A percentile compares a stretch with the other conserved stretches of the same genome.
phyloP scores from a whole-genome alignment of 305 asterid genomes.

The Fraxinus sp. region DNA sequence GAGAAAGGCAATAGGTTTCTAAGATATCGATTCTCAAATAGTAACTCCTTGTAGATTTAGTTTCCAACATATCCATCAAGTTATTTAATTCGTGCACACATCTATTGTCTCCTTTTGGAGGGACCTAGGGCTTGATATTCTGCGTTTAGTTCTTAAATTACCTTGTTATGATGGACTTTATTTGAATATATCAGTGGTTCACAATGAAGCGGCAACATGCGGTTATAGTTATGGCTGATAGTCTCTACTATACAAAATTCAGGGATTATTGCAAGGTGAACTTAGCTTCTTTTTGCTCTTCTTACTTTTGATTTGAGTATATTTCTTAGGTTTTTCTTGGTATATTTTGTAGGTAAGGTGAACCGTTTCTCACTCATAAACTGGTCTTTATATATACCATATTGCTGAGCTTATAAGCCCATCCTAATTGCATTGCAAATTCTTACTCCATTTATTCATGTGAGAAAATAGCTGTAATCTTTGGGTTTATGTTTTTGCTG shows the following conservation, averaged over 20 bases:
- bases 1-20: not conserved
- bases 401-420: not conserved
- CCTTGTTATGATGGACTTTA: constrained; percentile 18
- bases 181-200: constrained; percentile 50
- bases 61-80: not conserved
- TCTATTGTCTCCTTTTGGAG: constrained; percentile 2
- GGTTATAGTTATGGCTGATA: constrained; percentile 63
- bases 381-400: not conserved
- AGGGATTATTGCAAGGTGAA: constrained; percentile 74
- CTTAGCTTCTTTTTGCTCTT: not conserved
- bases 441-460: not conserved
- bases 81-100: not conserved
- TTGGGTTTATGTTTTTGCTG: not conserved
- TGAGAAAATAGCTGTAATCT: not conserved
- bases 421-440: not conserved
- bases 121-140: not conserved
- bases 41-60: not conserved
- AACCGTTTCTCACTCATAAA: not conserved
- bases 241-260: constrained; percentile 72
- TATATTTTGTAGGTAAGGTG: not conserved
- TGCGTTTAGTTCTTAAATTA: not conserved
- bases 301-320: not conserved
- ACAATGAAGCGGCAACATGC: constrained; percentile 90
- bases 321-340: constrained; percentile 4
- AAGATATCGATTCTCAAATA: not conserved